Evolutionary conservation across 495 filamentous ascomycete species (phyloP).

Genomic region (Penicillium cosmopolitanum): DNA sequence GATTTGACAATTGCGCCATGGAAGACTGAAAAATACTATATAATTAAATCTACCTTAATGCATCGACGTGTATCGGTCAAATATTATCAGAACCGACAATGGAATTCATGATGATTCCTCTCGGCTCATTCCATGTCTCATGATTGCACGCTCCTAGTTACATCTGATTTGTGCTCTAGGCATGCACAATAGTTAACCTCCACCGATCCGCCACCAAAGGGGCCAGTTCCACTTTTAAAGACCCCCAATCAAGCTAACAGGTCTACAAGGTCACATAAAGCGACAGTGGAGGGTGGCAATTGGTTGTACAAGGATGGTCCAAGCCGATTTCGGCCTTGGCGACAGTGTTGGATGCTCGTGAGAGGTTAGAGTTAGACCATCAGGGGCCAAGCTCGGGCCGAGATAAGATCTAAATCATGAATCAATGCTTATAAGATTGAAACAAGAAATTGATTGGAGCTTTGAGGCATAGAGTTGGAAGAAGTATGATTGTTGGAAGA

Average conservation of each 20-base stretch:
- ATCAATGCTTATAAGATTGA: neutral
- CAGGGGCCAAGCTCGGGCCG: neutral
- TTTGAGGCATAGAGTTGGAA: neutral
- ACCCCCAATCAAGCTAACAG: neutral
- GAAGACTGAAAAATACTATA: too few relatives aligned
- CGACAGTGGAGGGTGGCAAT: neutral
- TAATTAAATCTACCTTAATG: too few relatives aligned
- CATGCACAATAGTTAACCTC: neutral
- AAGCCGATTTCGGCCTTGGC: slow-evolving; percentile 8
- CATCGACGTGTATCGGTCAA: too few relatives aligned
- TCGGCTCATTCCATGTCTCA: neutral
- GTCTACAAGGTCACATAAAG: neutral
- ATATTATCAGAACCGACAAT: too few relatives aligned
- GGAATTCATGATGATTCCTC: neutral
- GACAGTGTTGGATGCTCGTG: neutral
- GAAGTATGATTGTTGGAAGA: too few relatives aligned
- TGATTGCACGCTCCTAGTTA: neutral
- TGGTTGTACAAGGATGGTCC: neutral
- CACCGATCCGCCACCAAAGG: neutral
- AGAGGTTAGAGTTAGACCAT: neutral
- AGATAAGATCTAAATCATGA: neutral
- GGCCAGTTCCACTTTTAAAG: neutral
- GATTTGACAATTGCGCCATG: too few relatives aligned
- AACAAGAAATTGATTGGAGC: neutral
- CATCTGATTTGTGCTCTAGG: slow-evolving; percentile 1